Evolutionary conservation across 805 yeast species (phyloP), one percentile per base, ranked within the genome.

Genomic region (Yarrowia sp.): DNA sequence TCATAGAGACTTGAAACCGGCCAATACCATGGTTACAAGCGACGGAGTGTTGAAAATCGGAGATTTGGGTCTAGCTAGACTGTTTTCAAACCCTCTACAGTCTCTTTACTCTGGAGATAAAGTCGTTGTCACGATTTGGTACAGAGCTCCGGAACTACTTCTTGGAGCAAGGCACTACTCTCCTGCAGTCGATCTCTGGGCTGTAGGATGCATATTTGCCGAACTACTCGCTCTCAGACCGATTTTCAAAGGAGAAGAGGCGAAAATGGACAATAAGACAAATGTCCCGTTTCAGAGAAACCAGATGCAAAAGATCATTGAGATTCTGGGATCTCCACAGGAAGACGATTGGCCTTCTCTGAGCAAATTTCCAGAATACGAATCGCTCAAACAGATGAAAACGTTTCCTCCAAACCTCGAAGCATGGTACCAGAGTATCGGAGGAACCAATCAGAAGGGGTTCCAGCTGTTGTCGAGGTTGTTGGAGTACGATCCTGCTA

Each of bases 111-210:
- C 92, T 18, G 97, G 97, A 48, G 98, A 92, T 75, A 92, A 92
- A 76, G 97, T 92, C 14, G 98, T 92, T 65, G 98, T 92, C 11
- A 92, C 98, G 0, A 92, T 92, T 65, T 92, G 98, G 98, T 92
- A 92, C 74, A 80, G 98, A 69, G 96, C 97, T 0, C 97, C 97
- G 0, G 98, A 92, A 72, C 78, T 92, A 42, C 77, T 92, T 39
- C 76, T 92, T n/a, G 98, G 98, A 0, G 91, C 96, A 1, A 80
- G 96, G 43, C 97, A 92, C 76, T 92, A 92, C 73, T 88, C 98
- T 0, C 92, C 97, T 1, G 92, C 96, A 0, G 86, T 95, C 58
- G 97, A 95, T 77, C 74, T 90, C 39, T 92, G 98, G 98, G 96
- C 98, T 0, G 90, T 90, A 4, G 98, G 98, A 0, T 92, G 98